phyloP scores from a whole-genome alignment of 768 basidiomycete species.

The Agaricus blazei region DNA sequence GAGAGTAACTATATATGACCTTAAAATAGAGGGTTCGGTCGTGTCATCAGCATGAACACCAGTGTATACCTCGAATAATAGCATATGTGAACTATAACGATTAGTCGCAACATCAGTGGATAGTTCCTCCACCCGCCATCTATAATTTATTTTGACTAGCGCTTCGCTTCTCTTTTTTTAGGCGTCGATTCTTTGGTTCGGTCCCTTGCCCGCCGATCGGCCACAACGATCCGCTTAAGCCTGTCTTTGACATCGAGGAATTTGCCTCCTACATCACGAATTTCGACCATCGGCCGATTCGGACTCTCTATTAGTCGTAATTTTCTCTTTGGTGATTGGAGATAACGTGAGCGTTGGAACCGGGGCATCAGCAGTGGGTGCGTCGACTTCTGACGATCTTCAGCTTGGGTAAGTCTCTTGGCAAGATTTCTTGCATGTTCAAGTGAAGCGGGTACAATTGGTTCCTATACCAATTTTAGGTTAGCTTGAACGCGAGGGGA shows the following conservation, averaged over 20 bases:
- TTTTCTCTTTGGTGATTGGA: constrained; percentile 30
- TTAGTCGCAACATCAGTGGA: not conserved
- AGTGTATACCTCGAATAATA: not conserved
- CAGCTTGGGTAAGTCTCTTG: constrained; percentile 25
- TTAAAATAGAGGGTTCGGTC: constrained; percentile 35
- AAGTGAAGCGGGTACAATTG: constrained; percentile 53
- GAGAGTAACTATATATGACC: constrained; percentile 69
- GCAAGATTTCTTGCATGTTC: constrained; percentile 40
- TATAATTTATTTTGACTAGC: constrained; percentile 4
- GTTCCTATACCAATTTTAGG: constrained; percentile 39
- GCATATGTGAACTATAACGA: too few species aligned
- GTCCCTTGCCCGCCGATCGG: constrained; percentile 39
- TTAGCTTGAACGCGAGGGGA: not conserved
- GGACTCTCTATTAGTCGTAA: constrained; percentile 32
- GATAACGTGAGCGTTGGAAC: constrained; percentile 28
- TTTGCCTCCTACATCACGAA: constrained; percentile 70
- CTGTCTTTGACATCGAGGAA: constrained; percentile 58
- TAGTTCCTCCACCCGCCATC: not conserved
- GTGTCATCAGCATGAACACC: not conserved
- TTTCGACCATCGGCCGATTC: constrained; percentile 54
- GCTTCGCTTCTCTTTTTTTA: constrained; percentile 17
- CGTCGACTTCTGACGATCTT: constrained; percentile 29
- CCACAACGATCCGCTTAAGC: constrained; percentile 41
- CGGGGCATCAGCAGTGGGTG: constrained; percentile 34
- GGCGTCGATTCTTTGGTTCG: constrained; percentile 11